Conservation (phyloP, 2,329 filamentous ascomycete genomes). For the Colletotrichum costaricense region DNA sequence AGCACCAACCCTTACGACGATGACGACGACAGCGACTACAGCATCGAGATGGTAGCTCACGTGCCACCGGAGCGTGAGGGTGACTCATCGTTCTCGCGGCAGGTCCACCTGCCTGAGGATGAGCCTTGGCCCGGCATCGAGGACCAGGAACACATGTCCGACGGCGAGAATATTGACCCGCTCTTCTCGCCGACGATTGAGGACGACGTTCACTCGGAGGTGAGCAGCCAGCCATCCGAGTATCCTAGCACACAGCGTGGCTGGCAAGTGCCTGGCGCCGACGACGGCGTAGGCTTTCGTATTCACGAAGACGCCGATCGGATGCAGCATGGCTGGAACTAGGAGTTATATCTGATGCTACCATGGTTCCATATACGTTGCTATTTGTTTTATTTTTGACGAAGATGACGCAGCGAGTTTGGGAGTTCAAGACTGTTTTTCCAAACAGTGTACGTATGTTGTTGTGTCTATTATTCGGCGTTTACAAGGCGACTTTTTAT, state of each 20-base stretch:
- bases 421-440: conserved; percentile 20
- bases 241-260: conserved; percentile 64
- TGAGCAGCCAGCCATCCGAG: conserved; percentile 65
- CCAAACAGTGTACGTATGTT: conserved; percentile 9
- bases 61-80: conserved; percentile 15
- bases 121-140: conserved; percentile 69
- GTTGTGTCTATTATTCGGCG: conserved; percentile 3
- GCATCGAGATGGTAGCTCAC: conserved; percentile 43
- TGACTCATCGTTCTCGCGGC: conserved; percentile 43
- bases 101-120: conserved; percentile 60
- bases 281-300: conserved; percentile 44
- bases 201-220: conserved; percentile 47
- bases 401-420: conserved; percentile 34
- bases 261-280: conserved; percentile 46
- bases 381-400: conserved; percentile 17
- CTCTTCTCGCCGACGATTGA: conserved; percentile 38
- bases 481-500: not conserved
- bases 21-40: conserved; percentile 41
- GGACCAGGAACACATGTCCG: conserved; percentile 56
- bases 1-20: conserved; percentile 44
- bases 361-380: not conserved
- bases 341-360: not conserved
- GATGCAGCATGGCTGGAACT: conserved; percentile 28
- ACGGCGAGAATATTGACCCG: conserved; percentile 65
- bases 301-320: conserved; percentile 53